Evolutionary conservation across 2,329 filamentous ascomycete species (phyloP), one percentile per base, ranked within the genome.

Genomic region (Neonectria sp.): DNA sequence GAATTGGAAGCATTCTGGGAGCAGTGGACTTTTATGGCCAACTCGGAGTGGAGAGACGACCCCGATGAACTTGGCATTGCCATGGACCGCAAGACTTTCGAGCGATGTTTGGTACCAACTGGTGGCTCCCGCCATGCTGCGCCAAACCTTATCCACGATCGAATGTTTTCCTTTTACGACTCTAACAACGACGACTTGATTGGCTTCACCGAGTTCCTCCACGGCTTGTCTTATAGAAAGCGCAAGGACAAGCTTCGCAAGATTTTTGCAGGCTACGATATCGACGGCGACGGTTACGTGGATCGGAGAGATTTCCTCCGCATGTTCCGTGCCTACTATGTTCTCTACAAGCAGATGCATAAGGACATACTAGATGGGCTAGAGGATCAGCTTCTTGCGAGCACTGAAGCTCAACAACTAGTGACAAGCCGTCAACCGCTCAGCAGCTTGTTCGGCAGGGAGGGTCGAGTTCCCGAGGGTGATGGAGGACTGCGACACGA

Each of bases 91-190:
- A 93, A 92, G 80, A 97, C 94, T 0, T 99, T 99, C 81, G 94
- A 98, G 78, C 91, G 93, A 55, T 97, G 95, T 73, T 90, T 98
- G 67, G 91, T 97, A 8, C 94, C 94, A 4, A 93, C 93, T n/a
- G 93, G 92, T 15, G 92, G 92, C n/a, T 89, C 90, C 65, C 89
- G 92, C 35, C 91, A 94, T 62, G 90, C 92, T 12, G 88, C 92
- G 1, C 94, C 95, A 1, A 98, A 97, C 78, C 88, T 97, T 15
- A 93, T 99, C 66, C 96, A 97, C 77, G 95, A 99, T 79, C 92
- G 96, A 72, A 96, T 98, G 89, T 99, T 98, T 81, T 90, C 93
- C 57, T 98, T 98, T 79, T 99, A 98, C 79, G 96, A 99, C 80
- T 93, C 91, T 35, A 95, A 98, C 79, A 88, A 90, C 48, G 94